Conservation (phyloP, 139 green algal species). For the Chlamydomonas schloesseri region DNA sequence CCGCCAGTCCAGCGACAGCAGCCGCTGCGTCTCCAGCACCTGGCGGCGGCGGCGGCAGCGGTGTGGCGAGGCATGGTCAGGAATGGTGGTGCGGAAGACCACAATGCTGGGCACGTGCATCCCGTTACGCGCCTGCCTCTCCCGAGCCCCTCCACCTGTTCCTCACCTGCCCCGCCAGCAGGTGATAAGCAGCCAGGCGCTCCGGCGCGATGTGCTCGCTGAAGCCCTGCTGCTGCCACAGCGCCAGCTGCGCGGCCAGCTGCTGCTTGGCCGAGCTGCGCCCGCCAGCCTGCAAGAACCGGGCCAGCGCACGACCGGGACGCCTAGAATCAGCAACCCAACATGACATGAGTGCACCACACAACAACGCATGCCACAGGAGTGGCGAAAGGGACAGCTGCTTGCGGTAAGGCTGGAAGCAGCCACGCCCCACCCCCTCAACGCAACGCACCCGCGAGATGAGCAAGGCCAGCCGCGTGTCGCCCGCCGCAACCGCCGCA, state of each 20-base stretch:
- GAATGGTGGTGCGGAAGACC: not conserved
- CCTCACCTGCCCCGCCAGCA: slow-evolving; percentile 77
- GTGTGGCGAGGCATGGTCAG: not conserved
- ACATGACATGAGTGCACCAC: too few species aligned
- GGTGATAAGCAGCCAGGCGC: slow-evolving; percentile 67
- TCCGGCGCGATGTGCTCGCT: slow-evolving; percentile 53
- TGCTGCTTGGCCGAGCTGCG: slow-evolving; percentile 21
- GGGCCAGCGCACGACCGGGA: too few species aligned
- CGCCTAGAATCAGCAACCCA: too few species aligned
- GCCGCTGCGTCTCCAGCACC: slow-evolving; percentile 48
- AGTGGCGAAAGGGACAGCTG: too few species aligned
- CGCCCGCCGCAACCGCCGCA: slow-evolving; percentile 70
- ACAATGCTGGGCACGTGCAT: too few species aligned
- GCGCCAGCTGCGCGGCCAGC: slow-evolving; percentile 72
- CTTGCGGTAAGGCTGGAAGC: too few species aligned
- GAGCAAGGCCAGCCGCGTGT: slow-evolving; percentile 83
- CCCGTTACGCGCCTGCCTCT: not conserved
- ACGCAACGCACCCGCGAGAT: slow-evolving; percentile 66
- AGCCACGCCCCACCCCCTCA: too few species aligned
- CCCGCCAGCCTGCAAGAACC: slow-evolving; percentile 7
- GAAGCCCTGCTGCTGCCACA: slow-evolving; percentile 67
- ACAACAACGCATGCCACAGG: too few species aligned
- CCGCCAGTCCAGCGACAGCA: slow-evolving; percentile 84
- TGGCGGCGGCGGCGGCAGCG: not conserved
- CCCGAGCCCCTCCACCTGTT: too few species aligned